phyloP scores from a whole-genome alignment of 345 rosid species.

The Syzygium oleosum region DNA sequence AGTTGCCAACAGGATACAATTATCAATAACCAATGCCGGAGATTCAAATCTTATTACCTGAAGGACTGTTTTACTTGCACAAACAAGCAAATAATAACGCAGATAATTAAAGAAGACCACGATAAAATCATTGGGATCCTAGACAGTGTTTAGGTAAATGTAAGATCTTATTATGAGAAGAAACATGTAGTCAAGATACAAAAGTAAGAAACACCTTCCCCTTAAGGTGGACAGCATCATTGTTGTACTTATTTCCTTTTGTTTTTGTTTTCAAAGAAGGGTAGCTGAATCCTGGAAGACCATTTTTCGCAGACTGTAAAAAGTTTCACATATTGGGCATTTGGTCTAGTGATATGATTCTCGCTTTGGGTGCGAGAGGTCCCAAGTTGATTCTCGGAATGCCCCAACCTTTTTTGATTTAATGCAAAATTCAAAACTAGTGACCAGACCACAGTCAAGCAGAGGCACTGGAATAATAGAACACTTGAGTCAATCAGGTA shows the following conservation, averaged over 20 bases:
- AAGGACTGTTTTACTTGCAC: background rate
- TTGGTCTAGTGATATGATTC: constrained; percentile 93
- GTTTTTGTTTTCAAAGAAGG: background rate
- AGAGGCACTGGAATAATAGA: background rate
- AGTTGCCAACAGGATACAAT: background rate
- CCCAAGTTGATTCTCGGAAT: constrained; percentile 80
- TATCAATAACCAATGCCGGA: background rate
- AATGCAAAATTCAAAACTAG: background rate
- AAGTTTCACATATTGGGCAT: constrained; percentile 23
- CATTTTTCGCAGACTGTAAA: too few relatives aligned
- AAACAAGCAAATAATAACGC: background rate
- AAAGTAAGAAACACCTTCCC: background rate
- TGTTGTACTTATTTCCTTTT: background rate
- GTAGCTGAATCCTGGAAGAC: background rate
- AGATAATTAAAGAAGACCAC: background rate
- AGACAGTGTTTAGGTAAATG: background rate
- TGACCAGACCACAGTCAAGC: background rate
- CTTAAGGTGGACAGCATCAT: background rate
- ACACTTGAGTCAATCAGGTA: background rate
- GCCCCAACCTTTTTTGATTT: constrained; percentile 11
- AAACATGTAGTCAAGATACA: background rate
- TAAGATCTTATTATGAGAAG: background rate
- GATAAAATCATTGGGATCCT: background rate
- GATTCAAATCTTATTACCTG: background rate
- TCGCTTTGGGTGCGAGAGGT: constrained; percentile 95